Evolutionary conservation across 2,329 filamentous ascomycete genomes (phyloP).

Genomic region (Colletotrichum sp.): DNA sequence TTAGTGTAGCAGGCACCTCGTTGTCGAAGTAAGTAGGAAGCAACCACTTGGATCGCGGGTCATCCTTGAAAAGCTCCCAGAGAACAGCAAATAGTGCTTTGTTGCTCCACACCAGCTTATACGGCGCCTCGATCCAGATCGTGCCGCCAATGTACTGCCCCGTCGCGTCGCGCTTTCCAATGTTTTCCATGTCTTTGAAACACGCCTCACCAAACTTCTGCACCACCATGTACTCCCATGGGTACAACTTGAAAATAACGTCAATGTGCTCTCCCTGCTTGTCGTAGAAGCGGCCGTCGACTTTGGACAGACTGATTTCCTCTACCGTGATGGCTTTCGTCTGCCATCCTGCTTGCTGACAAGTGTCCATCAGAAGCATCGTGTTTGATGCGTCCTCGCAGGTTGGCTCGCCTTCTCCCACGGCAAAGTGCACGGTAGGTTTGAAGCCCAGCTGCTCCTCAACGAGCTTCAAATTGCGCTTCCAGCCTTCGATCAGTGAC

Average conservation of each 20-base stretch:
- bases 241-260: constrained; percentile 5
- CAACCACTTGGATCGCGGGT: background rate
- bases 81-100: background rate
- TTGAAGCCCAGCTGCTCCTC: background rate
- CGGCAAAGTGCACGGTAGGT: background rate
- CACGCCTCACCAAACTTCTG: background rate
- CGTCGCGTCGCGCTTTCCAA: background rate
- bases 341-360: background rate
- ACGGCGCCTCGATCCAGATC: background rate
- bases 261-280: background rate
- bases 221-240: background rate
- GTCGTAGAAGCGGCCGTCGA: background rate
- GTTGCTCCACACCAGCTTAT: background rate
- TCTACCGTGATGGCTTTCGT: background rate
- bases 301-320: background rate
- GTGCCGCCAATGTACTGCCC: background rate
- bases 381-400: background rate
- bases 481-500: background rate
- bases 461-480: background rate
- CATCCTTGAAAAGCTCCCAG: background rate
- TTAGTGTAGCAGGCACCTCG: background rate
- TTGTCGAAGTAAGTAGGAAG: background rate
- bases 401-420: background rate
- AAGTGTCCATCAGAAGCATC: background rate
- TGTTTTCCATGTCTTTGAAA: background rate